Base-by-base conservation (phyloP, 2,329 filamentous ascomycete genomes). In the Elsinoe arachidis region DNA sequence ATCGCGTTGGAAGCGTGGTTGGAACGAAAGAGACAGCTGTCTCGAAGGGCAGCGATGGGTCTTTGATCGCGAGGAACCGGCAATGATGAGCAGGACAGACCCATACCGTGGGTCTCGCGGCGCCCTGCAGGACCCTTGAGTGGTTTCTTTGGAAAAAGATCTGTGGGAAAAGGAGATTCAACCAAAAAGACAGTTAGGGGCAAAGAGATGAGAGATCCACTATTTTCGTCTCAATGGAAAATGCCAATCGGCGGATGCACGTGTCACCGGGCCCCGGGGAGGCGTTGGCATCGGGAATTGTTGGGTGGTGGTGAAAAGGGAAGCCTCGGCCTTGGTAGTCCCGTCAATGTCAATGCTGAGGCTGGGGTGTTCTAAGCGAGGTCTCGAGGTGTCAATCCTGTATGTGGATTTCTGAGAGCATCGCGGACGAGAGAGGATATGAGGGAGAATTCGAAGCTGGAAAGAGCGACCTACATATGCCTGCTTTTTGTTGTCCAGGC, bases 261-360 rank as follows among this genome's bases (percentile, higher is more conserved):
- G 41, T 44, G 41, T 10, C 41, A 17, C 9, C 67, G 58, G 76
- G 80, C 47, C 63, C 72, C n/a, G n/a, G n/a, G 6, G 82, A 26
- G 23, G 23, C 23, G 23, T 26, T 26, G 23, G 6, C 23, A 26
- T 26, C 23, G 23, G 23, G 23, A 26, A 26, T 26, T 26, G 6
- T 26, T 6, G 23, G 23, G 23, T 26, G 23, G 23, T 26, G 23
- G 23, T 26, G 23, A 26, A 26, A 6, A 6, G 23, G 23, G 6
- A 26, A 26, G 23, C 23, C 23, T 26, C 23, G 23, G 23, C 23
- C 23, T 26, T n/a, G n/a, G n/a, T n/a, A n/a, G n/a, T n/a, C n/a
- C n/a, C n/a, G n/a, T n/a, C n/a, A n/a, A n/a, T n/a, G n/a, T n/a
- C n/a, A n/a, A n/a, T n/a, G n/a, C n/a, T n/a, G n/a, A n/a, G n/a